Percentiles rank a stretch among this genome's conserved stretches.
These are phyloP conservation scores for Fusarium siculi DNA, from an alignment of 2,329 filamentous ascomycete species.

Conservation along the genomic window DNA sequence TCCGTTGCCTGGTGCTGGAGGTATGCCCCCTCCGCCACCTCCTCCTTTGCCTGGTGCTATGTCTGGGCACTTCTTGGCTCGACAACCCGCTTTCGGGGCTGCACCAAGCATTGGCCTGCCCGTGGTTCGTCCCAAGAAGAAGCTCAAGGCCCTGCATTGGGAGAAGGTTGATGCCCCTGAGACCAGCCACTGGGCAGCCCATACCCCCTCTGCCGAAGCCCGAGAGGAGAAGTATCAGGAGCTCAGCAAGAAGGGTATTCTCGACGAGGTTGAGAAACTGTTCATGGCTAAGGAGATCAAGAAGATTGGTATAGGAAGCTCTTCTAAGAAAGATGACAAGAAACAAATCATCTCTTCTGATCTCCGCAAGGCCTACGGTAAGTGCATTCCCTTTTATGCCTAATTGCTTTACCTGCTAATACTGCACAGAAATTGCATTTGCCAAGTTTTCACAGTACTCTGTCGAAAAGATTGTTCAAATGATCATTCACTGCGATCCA, in stretches of 20 bases:
- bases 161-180: slow-evolving; percentile 96
- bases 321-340: slow-evolving; percentile 88
- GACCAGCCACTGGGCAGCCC: slow-evolving; percentile 91
- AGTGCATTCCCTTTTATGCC: slow-evolving; percentile 39
- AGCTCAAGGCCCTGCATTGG: slow-evolving; percentile 99
- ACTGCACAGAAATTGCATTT: slow-evolving; percentile 78
- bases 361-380: slow-evolving; percentile 85
- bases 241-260: slow-evolving; percentile 90
- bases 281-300: slow-evolving; percentile 99
- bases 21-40: slow-evolving; percentile 64
- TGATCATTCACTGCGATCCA: slow-evolving; percentile 94
- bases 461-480: slow-evolving; percentile 86
- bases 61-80: slow-evolving; percentile 80
- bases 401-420: slow-evolving; percentile 45
- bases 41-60: slow-evolving; percentile 75
- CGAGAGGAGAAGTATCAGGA: slow-evolving; percentile 97
- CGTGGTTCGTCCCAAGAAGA: slow-evolving; percentile 94
- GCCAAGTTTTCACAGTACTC: slow-evolving; percentile 90
- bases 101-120: slow-evolving; percentile 74
- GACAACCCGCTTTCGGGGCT: slow-evolving; percentile 65
- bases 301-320: slow-evolving; percentile 73
- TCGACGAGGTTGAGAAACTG: slow-evolving; percentile 96
- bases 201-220: slow-evolving; percentile 85
- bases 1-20: slow-evolving; percentile 51
- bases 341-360: slow-evolving; percentile 96